Evolutionary conservation across 345 rosid species (phyloP), one percentile per base, ranked within the genome.

Genomic region (Populus davidiana): DNA sequence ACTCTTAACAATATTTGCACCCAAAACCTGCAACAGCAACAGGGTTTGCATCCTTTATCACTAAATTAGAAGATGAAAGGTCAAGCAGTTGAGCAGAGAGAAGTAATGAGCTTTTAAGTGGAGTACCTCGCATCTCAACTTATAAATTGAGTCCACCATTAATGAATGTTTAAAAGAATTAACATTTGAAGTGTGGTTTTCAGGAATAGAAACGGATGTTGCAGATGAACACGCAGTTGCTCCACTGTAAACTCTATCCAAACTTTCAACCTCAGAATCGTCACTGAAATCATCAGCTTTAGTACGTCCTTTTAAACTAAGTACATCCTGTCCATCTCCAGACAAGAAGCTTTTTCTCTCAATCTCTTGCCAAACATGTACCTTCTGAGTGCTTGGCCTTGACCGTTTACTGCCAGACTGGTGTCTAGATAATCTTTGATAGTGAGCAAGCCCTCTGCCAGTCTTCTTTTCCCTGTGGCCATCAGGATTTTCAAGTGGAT

Each of bases 1-100:
- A 84, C 98, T 89, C 87, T 85, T 89, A 86, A 94, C 99, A 85
- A 94, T 90, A 89, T 96, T 96, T 74, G 98, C 97, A 77, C 97
- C 99, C 88, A 89, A 77, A 72, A 96, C 99, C 99, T 96, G 91
- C 85, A 84, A 81, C 44, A 86, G 74, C 65, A 83, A 83, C 82
- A 75, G 74, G 39, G 77, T 18, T 74, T 75, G 56, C 74, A 78
- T 77, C 71, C 50, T 81, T 68, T 69, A 75, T 31, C 27, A 35
- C 69, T 77, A 74, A 56, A 77, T 49, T 31, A 79, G 41, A 67
- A 12, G 31, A 80, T 13, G 44, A 71, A 66, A 78, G 70, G 78
- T 16, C 35, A 69, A 79, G 70, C 35, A 78, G 77, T 71, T 27
- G 44, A 76, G 11, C 69, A 66, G 71, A 71, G 72, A 52, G 72